Base-by-base conservation (phyloP, 306 rosid species). In the Amphicarpaea edgeworthii region DNA sequence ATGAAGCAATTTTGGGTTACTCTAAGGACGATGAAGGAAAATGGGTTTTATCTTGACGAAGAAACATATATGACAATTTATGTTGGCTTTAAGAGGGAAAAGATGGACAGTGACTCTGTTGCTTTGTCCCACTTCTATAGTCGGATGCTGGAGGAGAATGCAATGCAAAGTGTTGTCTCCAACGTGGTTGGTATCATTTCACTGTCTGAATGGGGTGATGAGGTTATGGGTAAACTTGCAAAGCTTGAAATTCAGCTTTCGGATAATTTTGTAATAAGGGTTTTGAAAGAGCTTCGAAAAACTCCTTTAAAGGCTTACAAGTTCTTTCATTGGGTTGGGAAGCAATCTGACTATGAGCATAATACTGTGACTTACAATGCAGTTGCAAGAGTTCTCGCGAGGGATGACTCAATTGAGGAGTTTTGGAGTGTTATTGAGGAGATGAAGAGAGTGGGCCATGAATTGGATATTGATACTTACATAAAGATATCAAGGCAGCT, bases 381-480 rank as follows among this genome's bases (percentile, higher is more conserved):
- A 3, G 34, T 84, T 74, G 89, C 90, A 0, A 85, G 92, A 84
- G 89, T 86, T 78, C 87, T 89, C 47, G 90, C 89, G 8, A 84
- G 88, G 77, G 74, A 45, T n/a, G 85, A 79, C 37, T 89, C 96
- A 0, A 75, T 92, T 45, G 78, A 73, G 34, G 87, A 83, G 17
- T 95, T 95, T 85, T 92, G 99, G 99, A 66, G 80, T 45, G 37
- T 89, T 78, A 34, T 92, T 34, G 93, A 84, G 66, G 90, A 87
- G 83, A 88, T 90, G 91, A 86, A 86, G 87, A 83, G 40, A 57
- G 83, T 73, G 7, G 88, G 86, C 58, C 80, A 86, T 65, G 89
- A 85, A 61, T 45, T 95, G 79, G 99, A 95, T 72, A 77, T 95
- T 24, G 97, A 95, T 81, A 89, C 90, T 67, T 92, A 92, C 10